Percentiles rank a stretch among this genome's conserved stretches.
Conservation (phyloP, 2,329 filamentous ascomycete species). For the Herpomyces periplanetae region DNA sequence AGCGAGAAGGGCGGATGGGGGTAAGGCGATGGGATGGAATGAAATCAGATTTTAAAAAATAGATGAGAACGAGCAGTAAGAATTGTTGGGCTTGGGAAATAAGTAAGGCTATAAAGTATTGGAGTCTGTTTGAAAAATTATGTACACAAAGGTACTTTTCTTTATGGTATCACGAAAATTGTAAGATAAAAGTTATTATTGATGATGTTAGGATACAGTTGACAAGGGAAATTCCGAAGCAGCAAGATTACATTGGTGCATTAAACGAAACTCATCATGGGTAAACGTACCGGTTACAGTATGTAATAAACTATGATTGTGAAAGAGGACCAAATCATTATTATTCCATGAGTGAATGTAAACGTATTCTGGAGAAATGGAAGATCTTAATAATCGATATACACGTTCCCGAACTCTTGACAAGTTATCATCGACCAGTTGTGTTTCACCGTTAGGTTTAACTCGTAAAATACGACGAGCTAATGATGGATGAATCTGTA, state of each 20-base stretch:
- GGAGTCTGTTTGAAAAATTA: too few relatives aligned
- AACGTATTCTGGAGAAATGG: conserved; percentile 23
- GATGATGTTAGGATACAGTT: too few relatives aligned
- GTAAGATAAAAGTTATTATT: too few relatives aligned
- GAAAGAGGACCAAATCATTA: conserved; percentile 35
- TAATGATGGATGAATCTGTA: conserved; percentile 34
- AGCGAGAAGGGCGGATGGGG: too few relatives aligned
- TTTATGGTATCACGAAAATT: too few relatives aligned
- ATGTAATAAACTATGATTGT: conserved; percentile 35
- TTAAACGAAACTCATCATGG: conserved; percentile 29
- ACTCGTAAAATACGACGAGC: conserved; percentile 27
- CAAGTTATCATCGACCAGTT: conserved; percentile 26
- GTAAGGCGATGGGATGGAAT: too few relatives aligned
- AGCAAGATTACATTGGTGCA: conserved; percentile 44
- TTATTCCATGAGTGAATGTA: conserved; percentile 39
- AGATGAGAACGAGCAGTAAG: too few relatives aligned
- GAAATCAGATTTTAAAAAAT: too few relatives aligned
- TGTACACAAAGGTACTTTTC: too few relatives aligned
- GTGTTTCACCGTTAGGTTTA: conserved; percentile 20
- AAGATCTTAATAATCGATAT: conserved; percentile 28
- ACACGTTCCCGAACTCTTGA: conserved; percentile 23
- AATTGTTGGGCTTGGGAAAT: too few relatives aligned
- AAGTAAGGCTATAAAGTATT: too few relatives aligned
- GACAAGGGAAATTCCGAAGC: conserved; percentile 16
- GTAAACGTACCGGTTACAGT: conserved; percentile 33